Evolutionary conservation across 441 rosid genomes (phyloP), one percentile per base, ranked within the genome.

Genomic region (Pelargonium citronellum): DNA sequence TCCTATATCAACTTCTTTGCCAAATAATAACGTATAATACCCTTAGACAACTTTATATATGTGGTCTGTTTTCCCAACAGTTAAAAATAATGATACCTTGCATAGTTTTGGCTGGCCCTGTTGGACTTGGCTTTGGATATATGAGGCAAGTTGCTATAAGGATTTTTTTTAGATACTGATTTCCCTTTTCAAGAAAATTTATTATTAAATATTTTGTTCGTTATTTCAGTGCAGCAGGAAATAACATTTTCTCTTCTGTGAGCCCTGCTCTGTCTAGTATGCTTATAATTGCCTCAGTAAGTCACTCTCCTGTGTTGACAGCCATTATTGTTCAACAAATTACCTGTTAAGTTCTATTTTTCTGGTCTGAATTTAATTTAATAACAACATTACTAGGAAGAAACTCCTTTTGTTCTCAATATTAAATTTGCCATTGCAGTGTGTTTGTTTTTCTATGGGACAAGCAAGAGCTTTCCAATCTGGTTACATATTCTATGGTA

Each of bases 181-280:
- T 19, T 11, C 12, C 30, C 19, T 17, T 7, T 57, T 7, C 63
- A 58, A 30, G 63, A 58, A 5, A 58, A 17, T 19, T 58, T 11
- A 16, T 58, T 20, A 19, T 22, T 58, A 20, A 58, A 19, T 24
- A 19, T 58, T 55, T 15, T 55, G 63, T 58, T 58, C 4, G 10
- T 58, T 13, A 58, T 58, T 58, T 58, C 30, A 58, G 63, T 16
- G 63, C 63, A 19, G 63, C 22, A 58, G 63, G 63, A 19, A 58
- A 58, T 58, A 58, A 58, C 63, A 58, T 19, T 19, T 17, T 58
- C 22, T 24, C 63, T 24, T 58, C 63, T 9, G 22, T 19, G 20
- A 58, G 63, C 63, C 63, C 63, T 58, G 63, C 63, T 17, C 22
- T 58, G 63, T 58, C 63, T 58, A 58, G 63, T 58, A 58, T 58